phyloP scores from a whole-genome alignment of 2,329 filamentous ascomycete species.

The Fusarium torreyae region DNA sequence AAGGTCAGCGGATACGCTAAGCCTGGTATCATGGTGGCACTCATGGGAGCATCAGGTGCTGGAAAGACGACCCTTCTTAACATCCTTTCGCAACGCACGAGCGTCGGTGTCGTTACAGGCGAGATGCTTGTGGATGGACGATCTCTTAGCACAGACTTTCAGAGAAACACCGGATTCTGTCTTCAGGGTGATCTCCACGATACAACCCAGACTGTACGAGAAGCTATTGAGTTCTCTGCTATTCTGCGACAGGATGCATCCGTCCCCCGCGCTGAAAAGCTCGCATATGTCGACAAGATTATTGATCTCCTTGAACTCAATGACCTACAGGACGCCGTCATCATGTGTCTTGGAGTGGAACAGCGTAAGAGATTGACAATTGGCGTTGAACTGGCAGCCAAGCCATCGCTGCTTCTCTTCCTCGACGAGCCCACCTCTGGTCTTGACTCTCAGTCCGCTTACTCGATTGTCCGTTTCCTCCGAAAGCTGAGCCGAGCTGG shows the following conservation, averaged over 20 bases:
- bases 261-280: constrained; percentile 71
- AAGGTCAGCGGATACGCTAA: constrained; percentile 83
- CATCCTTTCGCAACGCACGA: constrained; percentile 80
- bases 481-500: constrained; percentile 71
- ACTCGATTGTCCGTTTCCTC: constrained; percentile 72
- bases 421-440: constrained; percentile 72
- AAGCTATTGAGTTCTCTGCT: constrained; percentile 76
- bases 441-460: constrained; percentile 69
- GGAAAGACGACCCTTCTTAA: constrained; percentile 89
- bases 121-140: constrained; percentile 83
- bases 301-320: constrained; percentile 76
- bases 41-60: constrained; percentile 86
- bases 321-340: constrained; percentile 72
- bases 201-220: constrained; percentile 73
- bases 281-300: constrained; percentile 76
- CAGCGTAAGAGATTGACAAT: constrained; percentile 69
- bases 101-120: constrained; percentile 79
- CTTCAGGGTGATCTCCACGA: constrained; percentile 77
- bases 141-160: constrained; percentile 78
- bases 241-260: constrained; percentile 72
- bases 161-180: constrained; percentile 79
- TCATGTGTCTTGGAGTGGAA: constrained; percentile 71
- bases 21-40: constrained; percentile 83
- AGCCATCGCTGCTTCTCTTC: constrained; percentile 72
- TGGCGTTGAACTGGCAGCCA: constrained; percentile 66